A percentile compares a stretch with the other conserved stretches of the same genome.
Conservation (phyloP, 225 moss, liverwort and hornwort species). For the Thuidium tamariscinum region DNA sequence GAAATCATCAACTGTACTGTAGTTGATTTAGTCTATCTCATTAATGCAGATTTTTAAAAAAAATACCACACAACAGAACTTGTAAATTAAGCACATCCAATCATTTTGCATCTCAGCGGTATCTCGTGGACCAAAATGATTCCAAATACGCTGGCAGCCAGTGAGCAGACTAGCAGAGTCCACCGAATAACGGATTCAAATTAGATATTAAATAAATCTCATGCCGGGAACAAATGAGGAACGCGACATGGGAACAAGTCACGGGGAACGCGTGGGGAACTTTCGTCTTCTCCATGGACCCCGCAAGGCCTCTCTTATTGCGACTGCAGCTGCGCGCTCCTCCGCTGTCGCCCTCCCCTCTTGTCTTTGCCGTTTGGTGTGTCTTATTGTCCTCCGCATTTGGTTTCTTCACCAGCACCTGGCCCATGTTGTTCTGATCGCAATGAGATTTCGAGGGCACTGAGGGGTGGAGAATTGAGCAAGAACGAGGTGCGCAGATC, state of each 20-base stretch:
- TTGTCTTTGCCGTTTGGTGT: neutral
- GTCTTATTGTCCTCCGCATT: neutral
- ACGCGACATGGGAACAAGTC: neutral
- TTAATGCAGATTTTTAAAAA: too few relatives aligned
- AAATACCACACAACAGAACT: neutral
- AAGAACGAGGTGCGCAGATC: neutral
- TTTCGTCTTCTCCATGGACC: neutral
- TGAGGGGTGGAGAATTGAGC: constrained; percentile 5
- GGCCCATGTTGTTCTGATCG: neutral
- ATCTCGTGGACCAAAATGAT: neutral
- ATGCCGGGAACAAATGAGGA: neutral
- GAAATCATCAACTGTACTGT: neutral
- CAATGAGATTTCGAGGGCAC: neutral
- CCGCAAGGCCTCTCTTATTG: constrained; percentile 21
- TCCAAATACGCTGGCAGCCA: neutral
- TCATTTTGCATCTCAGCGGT: neutral
- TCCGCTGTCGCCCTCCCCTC: neutral
- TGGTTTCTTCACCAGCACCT: neutral
- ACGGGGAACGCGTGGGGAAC: neutral
- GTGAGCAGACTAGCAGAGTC: neutral
- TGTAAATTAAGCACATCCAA: neutral
- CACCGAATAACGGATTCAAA: neutral
- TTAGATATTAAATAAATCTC: neutral
- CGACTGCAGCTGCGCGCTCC: neutral
- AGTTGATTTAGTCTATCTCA: neutral